Conservation (phyloP, 306 rosid species). For the Cucurbita moschata region DNA sequence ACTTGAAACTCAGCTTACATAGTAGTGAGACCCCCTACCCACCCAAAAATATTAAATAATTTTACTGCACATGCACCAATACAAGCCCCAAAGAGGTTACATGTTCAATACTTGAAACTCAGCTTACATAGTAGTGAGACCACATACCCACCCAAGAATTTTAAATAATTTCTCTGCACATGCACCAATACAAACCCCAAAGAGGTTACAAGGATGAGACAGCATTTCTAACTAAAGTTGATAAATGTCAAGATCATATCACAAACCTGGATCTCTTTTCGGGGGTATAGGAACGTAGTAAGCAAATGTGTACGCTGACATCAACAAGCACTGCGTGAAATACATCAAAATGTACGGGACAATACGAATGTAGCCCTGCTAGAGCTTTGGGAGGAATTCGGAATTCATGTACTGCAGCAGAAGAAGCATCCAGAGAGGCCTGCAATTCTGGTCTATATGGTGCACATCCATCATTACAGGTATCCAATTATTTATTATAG, state of each 20-base stretch:
- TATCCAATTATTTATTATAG: constrained; percentile 16
- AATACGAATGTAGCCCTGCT: constrained; percentile 70
- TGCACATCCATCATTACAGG: constrained; percentile 18
- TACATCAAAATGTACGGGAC: constrained; percentile 73
- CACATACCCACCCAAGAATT: not conserved
- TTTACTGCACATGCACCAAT: not conserved
- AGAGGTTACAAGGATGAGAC: not conserved
- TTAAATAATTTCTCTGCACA: not conserved
- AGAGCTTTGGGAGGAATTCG: constrained; percentile 81
- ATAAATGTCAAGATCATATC: constrained; percentile 16
- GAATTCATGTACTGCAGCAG: constrained; percentile 75
- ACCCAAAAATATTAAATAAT: constrained; percentile 1
- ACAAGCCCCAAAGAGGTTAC: not conserved
- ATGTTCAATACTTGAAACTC: not conserved
- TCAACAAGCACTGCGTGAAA: constrained; percentile 74
- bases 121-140: not conserved
- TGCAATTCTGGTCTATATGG: constrained; percentile 41
- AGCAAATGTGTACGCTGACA: constrained; percentile 60
- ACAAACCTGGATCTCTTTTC: constrained; percentile 58
- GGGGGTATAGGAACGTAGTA: constrained; percentile 31
- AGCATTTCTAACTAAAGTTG: not conserved
- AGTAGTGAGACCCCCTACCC: not conserved
- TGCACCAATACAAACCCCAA: not conserved
- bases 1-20: not conserved
- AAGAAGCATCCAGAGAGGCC: constrained; percentile 31